A percentile compares a stretch with the other conserved stretches of the same genome.
phyloP scores from a whole-genome alignment of 164 flowering plant genomes.

The Taxillus chinensis region DNA sequence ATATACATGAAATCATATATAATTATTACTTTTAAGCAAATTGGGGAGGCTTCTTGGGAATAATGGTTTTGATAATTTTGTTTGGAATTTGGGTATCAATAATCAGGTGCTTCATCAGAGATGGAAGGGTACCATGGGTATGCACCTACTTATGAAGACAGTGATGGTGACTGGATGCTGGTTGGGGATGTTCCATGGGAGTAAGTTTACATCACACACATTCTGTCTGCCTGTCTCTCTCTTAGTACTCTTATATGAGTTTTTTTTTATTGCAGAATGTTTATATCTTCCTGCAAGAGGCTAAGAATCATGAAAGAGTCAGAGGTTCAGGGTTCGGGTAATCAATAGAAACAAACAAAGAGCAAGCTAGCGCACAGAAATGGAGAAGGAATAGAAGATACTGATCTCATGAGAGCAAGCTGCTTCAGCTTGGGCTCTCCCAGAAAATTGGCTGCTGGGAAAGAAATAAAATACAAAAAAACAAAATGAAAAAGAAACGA shows the following conservation, averaged over 20 bases:
- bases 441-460: too few species aligned
- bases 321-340: constrained; percentile 59
- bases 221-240: constrained; percentile 7
- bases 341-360: background rate
- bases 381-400: too few species aligned
- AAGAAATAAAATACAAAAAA: too few species aligned
- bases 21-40: background rate
- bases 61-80: background rate
- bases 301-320: constrained; percentile 80
- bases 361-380: too few species aligned
- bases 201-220: constrained; percentile 36
- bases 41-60: background rate
- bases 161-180: constrained; percentile 94
- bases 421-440: too few species aligned
- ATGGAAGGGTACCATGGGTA: constrained; percentile 64
- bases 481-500: too few species aligned
- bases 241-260: constrained; percentile 3
- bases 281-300: constrained; percentile 67
- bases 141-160: constrained; percentile 81
- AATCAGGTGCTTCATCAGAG: constrained; percentile 44
- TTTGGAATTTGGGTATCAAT: background rate
- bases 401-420: too few species aligned
- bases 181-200: constrained; percentile 97
- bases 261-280: constrained; percentile 47
- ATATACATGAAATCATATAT: background rate